Evolutionary conservation across 2,329 filamentous ascomycete species (phyloP).

Genomic region (Talaromyces sp.): DNA sequence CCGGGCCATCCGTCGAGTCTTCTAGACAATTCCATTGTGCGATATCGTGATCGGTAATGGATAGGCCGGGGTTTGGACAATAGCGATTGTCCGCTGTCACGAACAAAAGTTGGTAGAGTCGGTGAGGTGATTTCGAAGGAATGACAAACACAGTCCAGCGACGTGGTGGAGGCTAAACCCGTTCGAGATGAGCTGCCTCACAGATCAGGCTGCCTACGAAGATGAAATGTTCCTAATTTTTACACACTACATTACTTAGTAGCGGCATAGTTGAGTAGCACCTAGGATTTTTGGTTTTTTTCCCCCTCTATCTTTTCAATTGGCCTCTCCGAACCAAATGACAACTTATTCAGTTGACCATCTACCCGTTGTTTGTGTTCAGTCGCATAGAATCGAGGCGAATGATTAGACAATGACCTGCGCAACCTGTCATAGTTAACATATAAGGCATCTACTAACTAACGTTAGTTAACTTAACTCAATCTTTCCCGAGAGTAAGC

Average conservation of each 20-base stretch:
- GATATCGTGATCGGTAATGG: too few species aligned
- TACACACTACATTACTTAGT: too few species aligned
- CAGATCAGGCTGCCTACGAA: neutral
- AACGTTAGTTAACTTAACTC: too few species aligned
- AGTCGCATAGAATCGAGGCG: neutral
- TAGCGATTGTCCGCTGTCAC: neutral
- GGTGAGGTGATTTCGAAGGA: neutral
- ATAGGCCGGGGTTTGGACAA: too few species aligned
- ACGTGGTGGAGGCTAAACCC: slow-evolving; percentile 14
- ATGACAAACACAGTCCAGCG: neutral
- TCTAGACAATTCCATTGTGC: neutral
- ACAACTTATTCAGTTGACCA: neutral
- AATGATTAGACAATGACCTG: neutral
- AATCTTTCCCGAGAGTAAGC: too few species aligned
- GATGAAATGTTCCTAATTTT: neutral
- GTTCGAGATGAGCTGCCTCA: neutral
- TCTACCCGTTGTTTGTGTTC: neutral
- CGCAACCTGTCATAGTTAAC: neutral
- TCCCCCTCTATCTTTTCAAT: too few species aligned
- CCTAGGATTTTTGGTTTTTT: too few species aligned
- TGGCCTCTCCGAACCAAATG: too few species aligned
- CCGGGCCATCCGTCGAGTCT: neutral
- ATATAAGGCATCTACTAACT: too few species aligned
- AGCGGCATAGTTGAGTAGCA: too few species aligned
- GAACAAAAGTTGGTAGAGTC: neutral